Percentiles rank a stretch among this genome's conserved stretches.
These are phyloP conservation scores for Metschnikowia dekortorum DNA, from an alignment of 805 yeast genomes.

Conservation along the genomic window DNA sequence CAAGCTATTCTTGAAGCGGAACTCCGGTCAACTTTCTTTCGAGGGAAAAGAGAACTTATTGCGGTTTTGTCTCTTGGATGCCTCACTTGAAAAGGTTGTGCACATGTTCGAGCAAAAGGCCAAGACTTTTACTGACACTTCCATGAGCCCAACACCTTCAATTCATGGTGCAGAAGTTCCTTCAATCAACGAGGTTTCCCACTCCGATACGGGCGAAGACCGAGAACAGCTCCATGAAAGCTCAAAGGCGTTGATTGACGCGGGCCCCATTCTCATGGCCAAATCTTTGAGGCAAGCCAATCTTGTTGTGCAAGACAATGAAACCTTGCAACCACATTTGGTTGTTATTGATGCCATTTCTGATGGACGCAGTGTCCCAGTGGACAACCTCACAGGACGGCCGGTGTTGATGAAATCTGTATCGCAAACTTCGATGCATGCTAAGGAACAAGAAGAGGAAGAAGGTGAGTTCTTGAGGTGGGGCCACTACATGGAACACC, in stretches of 20 bases:
- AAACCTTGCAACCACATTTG: constrained; percentile 54
- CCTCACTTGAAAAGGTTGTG: constrained; percentile 49
- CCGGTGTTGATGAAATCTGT: constrained; percentile 63
- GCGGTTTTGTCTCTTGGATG: constrained; percentile 51
- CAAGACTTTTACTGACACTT: constrained; percentile 15
- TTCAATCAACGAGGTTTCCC: background rate
- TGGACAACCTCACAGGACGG: constrained; percentile 67
- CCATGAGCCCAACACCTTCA: constrained; percentile 15
- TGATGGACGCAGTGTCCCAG: constrained; percentile 48
- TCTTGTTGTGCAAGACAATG: background rate
- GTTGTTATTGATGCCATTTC: constrained; percentile 64
- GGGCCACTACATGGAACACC: constrained; percentile 75
- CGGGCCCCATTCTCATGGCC: constrained; percentile 47
- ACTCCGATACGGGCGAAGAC: background rate
- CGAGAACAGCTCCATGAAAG: constrained; percentile 42
- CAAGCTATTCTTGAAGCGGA: constrained; percentile 43
- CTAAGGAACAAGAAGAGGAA: constrained; percentile 77
- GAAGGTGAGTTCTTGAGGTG: constrained; percentile 90
- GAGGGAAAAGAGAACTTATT: constrained; percentile 54
- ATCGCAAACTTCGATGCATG: constrained; percentile 63
- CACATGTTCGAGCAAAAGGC: constrained; percentile 46
- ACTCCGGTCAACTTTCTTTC: constrained; percentile 42
- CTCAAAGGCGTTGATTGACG: constrained; percentile 46
- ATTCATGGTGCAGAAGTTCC: constrained; percentile 1
- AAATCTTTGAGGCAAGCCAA: constrained; percentile 7